phyloP scores from a whole-genome alignment of 2,329 filamentous ascomycete species.

The Aureobasidium sp. region DNA sequence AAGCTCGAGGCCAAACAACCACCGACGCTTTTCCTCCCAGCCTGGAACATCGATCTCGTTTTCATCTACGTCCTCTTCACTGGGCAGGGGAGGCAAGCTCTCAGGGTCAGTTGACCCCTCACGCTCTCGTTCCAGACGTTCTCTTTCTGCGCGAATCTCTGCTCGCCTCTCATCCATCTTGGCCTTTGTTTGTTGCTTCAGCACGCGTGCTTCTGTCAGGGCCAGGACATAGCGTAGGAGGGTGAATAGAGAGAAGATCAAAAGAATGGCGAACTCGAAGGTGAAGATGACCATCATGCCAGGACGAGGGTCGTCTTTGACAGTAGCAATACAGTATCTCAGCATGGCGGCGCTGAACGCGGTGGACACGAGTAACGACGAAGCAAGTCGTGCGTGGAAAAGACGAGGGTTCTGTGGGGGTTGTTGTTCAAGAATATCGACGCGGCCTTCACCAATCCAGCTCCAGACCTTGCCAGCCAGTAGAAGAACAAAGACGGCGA shows the following conservation, averaged over 20 bases:
- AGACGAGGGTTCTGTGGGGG: constrained; percentile 80
- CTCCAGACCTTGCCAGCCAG: constrained; percentile 96
- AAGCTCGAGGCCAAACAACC: constrained; percentile 82
- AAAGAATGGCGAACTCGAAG: constrained; percentile 89
- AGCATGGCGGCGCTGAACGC: constrained; percentile 75
- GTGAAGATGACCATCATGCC: constrained; percentile 99
- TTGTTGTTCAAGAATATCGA: constrained; percentile 92
- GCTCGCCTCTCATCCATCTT: constrained; percentile 61
- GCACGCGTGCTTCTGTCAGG: constrained; percentile 68
- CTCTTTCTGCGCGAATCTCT: constrained; percentile 52
- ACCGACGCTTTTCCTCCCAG: constrained; percentile 94
- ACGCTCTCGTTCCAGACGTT: constrained; percentile 33
- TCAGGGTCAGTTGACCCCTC: constrained; percentile 33
- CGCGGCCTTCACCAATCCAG: constrained; percentile 92
- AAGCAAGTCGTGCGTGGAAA: constrained; percentile 75
- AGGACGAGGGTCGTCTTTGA: constrained; percentile 79
- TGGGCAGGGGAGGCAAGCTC: constrained; percentile 41
- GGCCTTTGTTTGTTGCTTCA: constrained; percentile 64
- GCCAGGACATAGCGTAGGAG: constrained; percentile 71
- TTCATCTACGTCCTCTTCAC: constrained; percentile 75
- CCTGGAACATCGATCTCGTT: constrained; percentile 92
- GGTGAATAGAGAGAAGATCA: constrained; percentile 74
- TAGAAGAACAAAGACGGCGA: constrained; percentile 91
- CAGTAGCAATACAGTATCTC: constrained; percentile 70
- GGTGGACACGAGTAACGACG: constrained; percentile 72